Base-by-base conservation (phyloP, 2,329 filamentous ascomycete species). In the Alternaria sp. region DNA sequence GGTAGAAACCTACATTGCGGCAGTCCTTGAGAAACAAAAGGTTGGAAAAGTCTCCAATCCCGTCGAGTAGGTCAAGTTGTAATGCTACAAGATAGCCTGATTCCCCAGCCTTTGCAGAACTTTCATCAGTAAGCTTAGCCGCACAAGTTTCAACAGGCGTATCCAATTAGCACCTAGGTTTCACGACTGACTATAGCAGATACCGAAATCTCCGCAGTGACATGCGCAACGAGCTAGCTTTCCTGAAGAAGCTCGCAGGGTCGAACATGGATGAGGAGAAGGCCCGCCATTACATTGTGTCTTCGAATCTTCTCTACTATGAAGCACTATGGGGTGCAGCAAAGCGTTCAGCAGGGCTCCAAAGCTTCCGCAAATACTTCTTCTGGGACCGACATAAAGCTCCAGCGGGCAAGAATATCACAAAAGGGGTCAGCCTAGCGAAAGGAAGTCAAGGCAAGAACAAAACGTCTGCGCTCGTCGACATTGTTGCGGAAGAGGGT, bases 221-320 rank as follows among this genome's bases (percentile, higher is more conserved):
- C 42, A 73, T 77, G 63, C 72, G 68, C 21, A 72, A 70, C n/a
- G 76, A 78, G 44, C 65, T 78, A 2, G 65, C 62, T 3, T 76
- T 74, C 34, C 65, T 78, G 5, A 65, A 66, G 11, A 77, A 75
- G 40, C 60, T 77, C 7, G 55, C 66, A 3, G 60, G 53, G 2
- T 59, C 66, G 2, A 56, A 72, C 1, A 62, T 72, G 40, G 59
- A 72, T 3, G 69, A 72, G 67, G 42, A 61, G 54, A 75, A 72
- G 49, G 72, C 66, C 14, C 71, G 80, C n/a, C 86, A 89, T 69
- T 82, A 84, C 28, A 78, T 90, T 44, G 81, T 84, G 49, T 89
- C 86, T 7, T 89, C 86, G 0, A 91, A 91, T 74, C 70, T 90
- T 10, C 83, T 85, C 0, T 90, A 89, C 69, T 85, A 87, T 53